These are phyloP conservation scores for Leishmania gerbilli DNA, from an alignment of 208 protist species.

Conservation along the genomic window DNA sequence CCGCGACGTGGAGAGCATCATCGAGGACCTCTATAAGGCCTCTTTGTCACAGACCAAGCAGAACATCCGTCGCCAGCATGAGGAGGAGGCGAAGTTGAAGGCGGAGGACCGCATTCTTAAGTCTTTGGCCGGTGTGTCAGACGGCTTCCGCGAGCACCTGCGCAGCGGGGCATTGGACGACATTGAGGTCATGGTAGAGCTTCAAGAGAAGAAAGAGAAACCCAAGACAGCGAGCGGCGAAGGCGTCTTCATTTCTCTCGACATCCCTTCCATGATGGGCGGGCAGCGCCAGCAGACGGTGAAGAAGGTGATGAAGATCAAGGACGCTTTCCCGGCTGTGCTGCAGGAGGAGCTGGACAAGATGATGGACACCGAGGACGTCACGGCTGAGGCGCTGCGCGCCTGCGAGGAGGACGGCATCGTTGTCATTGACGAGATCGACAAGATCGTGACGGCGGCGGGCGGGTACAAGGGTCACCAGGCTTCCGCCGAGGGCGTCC, in stretches of 20 bases:
- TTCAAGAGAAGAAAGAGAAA: constrained; percentile 92
- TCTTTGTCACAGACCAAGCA: constrained; percentile 93
- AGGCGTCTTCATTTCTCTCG: constrained; percentile 87
- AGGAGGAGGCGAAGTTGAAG: constrained; percentile 77
- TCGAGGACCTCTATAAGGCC: constrained; percentile 96
- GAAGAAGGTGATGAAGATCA: constrained; percentile 95
- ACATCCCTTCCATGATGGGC: constrained; percentile 84
- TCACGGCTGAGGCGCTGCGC: constrained; percentile 93
- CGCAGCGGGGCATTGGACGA: constrained; percentile 92
- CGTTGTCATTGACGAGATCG: constrained; percentile 99
- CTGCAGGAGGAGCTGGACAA: constrained; percentile 95
- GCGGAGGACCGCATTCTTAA: constrained; percentile 92
- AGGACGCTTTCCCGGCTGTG: constrained; percentile 91
- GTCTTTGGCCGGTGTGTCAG: constrained; percentile 85
- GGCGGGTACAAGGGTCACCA: constrained; percentile 92
- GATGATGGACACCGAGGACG: constrained; percentile 93
- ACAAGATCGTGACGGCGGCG: constrained; percentile 96
- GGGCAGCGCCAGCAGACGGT: constrained; percentile 75
- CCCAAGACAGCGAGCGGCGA: constrained; percentile 79
- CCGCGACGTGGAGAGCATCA: constrained; percentile 97
- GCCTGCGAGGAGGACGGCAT: constrained; percentile 98
- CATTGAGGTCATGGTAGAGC: constrained; percentile 92
- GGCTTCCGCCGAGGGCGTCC: constrained; percentile 96
- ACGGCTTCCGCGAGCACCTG: constrained; percentile 94
- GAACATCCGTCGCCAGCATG: constrained; percentile 88